These are phyloP conservation scores for Morella rubra DNA, from an alignment of 306 rosid genomes.

Conservation along the genomic window DNA sequence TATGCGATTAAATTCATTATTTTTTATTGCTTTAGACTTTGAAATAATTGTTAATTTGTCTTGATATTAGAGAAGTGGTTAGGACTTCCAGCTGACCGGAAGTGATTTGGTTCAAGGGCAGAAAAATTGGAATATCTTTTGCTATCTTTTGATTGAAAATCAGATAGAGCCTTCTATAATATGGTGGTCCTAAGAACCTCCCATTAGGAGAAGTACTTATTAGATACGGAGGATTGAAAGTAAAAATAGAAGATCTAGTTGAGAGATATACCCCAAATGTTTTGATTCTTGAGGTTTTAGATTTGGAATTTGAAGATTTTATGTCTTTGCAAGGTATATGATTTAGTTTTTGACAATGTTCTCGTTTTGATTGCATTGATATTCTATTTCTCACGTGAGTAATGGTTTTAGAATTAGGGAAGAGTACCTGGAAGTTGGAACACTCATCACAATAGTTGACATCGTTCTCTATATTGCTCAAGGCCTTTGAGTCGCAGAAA, in stretches of 20 bases:
- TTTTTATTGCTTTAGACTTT: too few species aligned
- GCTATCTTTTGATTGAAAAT: background rate
- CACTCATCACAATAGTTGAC: conserved; percentile 7
- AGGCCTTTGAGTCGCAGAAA: background rate
- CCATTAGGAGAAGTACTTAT: background rate
- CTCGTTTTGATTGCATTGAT: conserved; percentile 20
- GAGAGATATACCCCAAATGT: background rate
- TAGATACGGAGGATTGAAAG: background rate
- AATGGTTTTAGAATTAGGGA: conserved; percentile 15
- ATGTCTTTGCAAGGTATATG: conserved; percentile 21
- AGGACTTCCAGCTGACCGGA: background rate
- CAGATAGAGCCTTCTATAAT: background rate
- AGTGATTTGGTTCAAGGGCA: background rate
- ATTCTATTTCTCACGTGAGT: conserved; percentile 14
- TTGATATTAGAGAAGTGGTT: too few species aligned
- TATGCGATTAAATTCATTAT: background rate
- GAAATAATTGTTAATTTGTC: too few species aligned
- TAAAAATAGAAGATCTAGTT: background rate
- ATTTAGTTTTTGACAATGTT: conserved; percentile 9
- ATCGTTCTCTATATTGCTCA: background rate
- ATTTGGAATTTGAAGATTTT: background rate
- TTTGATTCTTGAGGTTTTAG: conserved; percentile 2
- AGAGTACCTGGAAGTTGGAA: too few species aligned
- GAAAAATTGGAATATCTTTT: background rate
- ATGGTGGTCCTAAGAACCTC: background rate